Conservation (phyloP, 441 rosid species). For the Pelargonium cotyledonis region DNA sequence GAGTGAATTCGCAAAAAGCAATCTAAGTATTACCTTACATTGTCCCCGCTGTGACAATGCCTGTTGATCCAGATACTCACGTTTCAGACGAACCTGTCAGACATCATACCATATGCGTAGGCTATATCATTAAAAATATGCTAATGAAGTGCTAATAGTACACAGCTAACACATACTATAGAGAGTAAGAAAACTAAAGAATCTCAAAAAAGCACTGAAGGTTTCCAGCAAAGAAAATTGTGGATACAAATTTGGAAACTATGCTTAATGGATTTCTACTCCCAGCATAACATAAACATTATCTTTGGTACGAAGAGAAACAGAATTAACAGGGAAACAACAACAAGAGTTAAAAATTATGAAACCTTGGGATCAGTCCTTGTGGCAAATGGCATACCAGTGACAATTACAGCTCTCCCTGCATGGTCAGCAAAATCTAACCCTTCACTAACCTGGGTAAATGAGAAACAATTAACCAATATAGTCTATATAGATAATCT, state of each 20-base stretch:
- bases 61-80: constrained; percentile 76
- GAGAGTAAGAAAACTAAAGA: not conserved
- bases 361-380: constrained; percentile 82
- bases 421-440: constrained; percentile 94
- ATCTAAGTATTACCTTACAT: constrained; percentile 42
- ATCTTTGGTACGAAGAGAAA: not conserved
- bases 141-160: not conserved
- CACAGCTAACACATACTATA: not conserved
- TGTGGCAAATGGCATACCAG: constrained; percentile 87
- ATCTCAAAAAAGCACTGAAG: not conserved
- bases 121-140: constrained; percentile 16
- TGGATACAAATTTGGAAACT: constrained; percentile 5
- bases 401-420: constrained; percentile 92
- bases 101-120: constrained; percentile 14
- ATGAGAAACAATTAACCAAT: constrained; percentile 19
- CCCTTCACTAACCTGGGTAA: constrained; percentile 91
- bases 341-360: constrained; percentile 10
- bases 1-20: constrained; percentile 12
- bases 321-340: not conserved
- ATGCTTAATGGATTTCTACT: not conserved
- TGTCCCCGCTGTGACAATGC: constrained; percentile 31
- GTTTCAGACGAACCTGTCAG: constrained; percentile 79
- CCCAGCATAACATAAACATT: not conserved
- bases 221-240: not conserved
- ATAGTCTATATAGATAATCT: constrained; percentile 16